Evolutionary conservation across 1,284 basidiomycete genomes (phyloP).

Genomic region (Cystobasidiaceae sp.): DNA sequence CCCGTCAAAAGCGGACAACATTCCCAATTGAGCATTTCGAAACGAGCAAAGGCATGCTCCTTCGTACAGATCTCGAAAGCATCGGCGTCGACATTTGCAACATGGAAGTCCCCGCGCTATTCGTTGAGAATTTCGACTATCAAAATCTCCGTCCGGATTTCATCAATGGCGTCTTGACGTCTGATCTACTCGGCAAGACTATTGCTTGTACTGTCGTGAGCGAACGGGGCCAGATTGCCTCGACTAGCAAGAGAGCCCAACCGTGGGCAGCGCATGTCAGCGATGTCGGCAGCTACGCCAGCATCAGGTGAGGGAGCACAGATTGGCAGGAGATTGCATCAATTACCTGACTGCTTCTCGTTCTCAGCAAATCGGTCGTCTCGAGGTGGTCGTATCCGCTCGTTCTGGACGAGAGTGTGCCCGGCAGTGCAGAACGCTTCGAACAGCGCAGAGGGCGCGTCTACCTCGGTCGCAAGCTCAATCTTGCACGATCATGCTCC

Average conservation of each 20-base stretch:
- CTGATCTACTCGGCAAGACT: slow-evolving; percentile 90
- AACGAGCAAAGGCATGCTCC: slow-evolving; percentile 56
- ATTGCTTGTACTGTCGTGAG: slow-evolving; percentile 82
- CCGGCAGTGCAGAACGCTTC: slow-evolving; percentile 64
- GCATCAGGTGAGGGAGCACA: background rate
- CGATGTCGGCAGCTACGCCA: slow-evolving; percentile 50
- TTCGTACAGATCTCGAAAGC: slow-evolving; percentile 41
- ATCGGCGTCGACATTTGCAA: slow-evolving; percentile 72
- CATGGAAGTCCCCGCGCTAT: slow-evolving; percentile 74
- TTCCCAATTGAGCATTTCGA: slow-evolving; percentile 69
- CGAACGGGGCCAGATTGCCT: slow-evolving; percentile 26
- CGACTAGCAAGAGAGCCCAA: slow-evolving; percentile 50
- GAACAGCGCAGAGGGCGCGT: slow-evolving; percentile 78
- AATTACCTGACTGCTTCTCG: background rate
- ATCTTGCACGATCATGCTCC: slow-evolving; percentile 52
- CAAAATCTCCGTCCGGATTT: slow-evolving; percentile 86
- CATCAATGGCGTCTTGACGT: slow-evolving; percentile 91
- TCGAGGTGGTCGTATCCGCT: slow-evolving; percentile 90
- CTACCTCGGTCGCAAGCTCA: slow-evolving; percentile 62
- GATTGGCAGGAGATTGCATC: background rate
- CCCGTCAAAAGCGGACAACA: slow-evolving; percentile 65
- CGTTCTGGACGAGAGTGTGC: slow-evolving; percentile 87
- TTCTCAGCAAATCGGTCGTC: slow-evolving; percentile 77
- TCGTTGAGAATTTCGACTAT: slow-evolving; percentile 99
- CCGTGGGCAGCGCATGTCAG: slow-evolving; percentile 67